Base-by-base conservation (phyloP, 1,139 yeast genomes). In the Saccharomyces hybrid region DNA sequence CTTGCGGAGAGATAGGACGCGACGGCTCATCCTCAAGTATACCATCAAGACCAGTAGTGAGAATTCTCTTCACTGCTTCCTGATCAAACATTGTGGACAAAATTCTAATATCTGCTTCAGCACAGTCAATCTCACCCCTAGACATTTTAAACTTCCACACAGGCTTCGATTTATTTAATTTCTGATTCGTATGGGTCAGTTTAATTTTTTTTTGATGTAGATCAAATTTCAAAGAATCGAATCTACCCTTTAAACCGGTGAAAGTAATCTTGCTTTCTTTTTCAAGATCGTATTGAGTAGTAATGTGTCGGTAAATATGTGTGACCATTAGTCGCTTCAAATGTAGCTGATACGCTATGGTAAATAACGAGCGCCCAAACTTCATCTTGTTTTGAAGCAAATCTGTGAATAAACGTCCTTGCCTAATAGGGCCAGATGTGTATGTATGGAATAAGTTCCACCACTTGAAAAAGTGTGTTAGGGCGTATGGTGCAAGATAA, bases 171-270 rank as follows among this genome's bases (percentile, higher is more conserved):
- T 81, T 78, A 49, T 83, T 78, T 52, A 82, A 74, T 49, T 78
- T 76, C 52, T 81, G 78, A 60, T 82, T 82, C 3, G 78, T 74
- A 63, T 81, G 80, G 0, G 78, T 75, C n/a, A 80, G 74, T 47
- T 83, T 78, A 60, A 86, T 87, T 62, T 86, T 82, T 48, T 91
- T 76, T 63, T 85, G 96, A 66, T 90, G 97, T 46, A 90, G 70
- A 67, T 90, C 97, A 67, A 90, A 76, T 23, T 79, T 73, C 59
- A 90, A 83, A 3, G 78, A 74, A 11, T 78, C 77, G 46, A 84
- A 77, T 59, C 79, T 82, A 1, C 85, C 88, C 66, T 90, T 90
- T 48, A 89, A 63, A 2, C 97, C 97, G 2, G 91, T 84, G 58
- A 86, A 82, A 0, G 86, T 80, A 8, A 51, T 75, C 47, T 77